These are phyloP conservation scores for Saccharomycopsis sp. DNA, from an alignment of 805 yeast species.

Conservation along the genomic window DNA sequence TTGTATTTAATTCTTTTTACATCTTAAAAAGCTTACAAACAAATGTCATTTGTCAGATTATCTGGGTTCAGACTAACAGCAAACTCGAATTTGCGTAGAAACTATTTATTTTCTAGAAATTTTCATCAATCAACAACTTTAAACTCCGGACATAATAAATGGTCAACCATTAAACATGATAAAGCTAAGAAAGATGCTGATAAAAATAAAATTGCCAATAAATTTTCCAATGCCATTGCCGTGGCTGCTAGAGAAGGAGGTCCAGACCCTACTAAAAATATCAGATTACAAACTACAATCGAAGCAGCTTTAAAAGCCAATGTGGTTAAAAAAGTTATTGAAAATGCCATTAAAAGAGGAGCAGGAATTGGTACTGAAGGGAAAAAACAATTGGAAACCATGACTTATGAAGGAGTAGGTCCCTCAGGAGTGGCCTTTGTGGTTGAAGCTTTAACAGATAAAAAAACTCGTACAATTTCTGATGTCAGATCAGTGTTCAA, in stretches of 20 bases:
- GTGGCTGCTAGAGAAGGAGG: conserved; percentile 68
- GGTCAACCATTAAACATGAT: conserved; percentile 92
- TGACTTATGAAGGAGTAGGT: conserved; percentile 79
- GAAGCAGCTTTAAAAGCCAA: conserved; percentile 71
- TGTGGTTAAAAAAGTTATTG: conserved; percentile 77
- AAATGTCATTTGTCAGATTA: too few relatives aligned
- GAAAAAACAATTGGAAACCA: conserved; percentile 38
- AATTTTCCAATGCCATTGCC: conserved; percentile 62
- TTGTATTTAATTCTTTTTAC: too few relatives aligned
- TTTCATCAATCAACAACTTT: too few relatives aligned
- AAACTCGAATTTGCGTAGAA: too few relatives aligned
- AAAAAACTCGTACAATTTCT: conserved; percentile 72
- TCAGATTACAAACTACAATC: conserved; percentile 56
- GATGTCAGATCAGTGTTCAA: conserved; percentile 65
- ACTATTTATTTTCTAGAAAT: too few relatives aligned
- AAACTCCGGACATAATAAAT: conserved; percentile 92
- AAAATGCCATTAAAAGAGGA: conserved; percentile 79
- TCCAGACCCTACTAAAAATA: conserved; percentile 51
- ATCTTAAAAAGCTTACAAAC: too few relatives aligned
- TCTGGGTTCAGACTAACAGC: too few relatives aligned
- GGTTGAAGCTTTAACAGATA: conserved; percentile 82
- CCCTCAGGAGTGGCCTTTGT: conserved; percentile 87
- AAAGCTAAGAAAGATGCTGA: conserved; percentile 87
- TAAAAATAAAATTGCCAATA: conserved; percentile 57
- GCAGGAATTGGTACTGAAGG: conserved; percentile 49